Conservation (phyloP, 768 basidiomycete species). For the Lactifluus piperatus region DNA sequence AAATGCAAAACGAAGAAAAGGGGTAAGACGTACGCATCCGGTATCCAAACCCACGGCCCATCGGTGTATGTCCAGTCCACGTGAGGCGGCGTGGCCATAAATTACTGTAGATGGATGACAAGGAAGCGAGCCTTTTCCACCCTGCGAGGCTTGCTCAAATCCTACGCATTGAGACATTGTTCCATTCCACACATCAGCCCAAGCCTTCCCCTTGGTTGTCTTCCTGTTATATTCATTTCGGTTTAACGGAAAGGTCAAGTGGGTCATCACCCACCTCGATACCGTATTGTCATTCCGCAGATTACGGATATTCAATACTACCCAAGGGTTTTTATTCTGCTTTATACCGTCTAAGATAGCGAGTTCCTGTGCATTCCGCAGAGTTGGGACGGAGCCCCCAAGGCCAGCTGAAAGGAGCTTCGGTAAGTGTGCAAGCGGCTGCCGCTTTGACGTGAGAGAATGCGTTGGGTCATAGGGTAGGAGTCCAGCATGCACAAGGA, state of each 20-base stretch:
- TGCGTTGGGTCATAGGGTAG: constrained; percentile 61
- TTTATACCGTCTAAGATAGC: constrained; percentile 58
- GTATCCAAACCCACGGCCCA: constrained; percentile 85
- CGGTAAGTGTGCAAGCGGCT: constrained; percentile 47
- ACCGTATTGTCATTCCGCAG: constrained; percentile 33
- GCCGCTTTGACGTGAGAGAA: constrained; percentile 39
- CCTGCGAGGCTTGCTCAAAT: constrained; percentile 26
- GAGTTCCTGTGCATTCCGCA: constrained; percentile 57
- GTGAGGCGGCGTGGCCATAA: constrained; percentile 78
- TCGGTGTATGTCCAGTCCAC: constrained; percentile 72
- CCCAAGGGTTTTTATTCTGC: constrained; percentile 75
- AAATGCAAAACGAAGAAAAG: neutral
- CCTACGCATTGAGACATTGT: constrained; percentile 54
- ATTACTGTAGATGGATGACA: constrained; percentile 73
- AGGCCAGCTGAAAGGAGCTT: neutral
- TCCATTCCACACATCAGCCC: constrained; percentile 68
- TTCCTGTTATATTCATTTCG: constrained; percentile 16
- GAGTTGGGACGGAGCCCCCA: constrained; percentile 14
- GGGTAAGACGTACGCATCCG: constrained; percentile 56
- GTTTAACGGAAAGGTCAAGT: neutral
- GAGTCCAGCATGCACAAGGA: constrained; percentile 79
- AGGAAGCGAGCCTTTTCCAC: constrained; percentile 32
- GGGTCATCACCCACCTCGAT: constrained; percentile 27
- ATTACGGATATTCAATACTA: constrained; percentile 60
- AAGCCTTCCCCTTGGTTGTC: constrained; percentile 50